Base-by-base conservation (phyloP, 2,329 filamentous ascomycete genomes). In the Epichloe elymi region DNA sequence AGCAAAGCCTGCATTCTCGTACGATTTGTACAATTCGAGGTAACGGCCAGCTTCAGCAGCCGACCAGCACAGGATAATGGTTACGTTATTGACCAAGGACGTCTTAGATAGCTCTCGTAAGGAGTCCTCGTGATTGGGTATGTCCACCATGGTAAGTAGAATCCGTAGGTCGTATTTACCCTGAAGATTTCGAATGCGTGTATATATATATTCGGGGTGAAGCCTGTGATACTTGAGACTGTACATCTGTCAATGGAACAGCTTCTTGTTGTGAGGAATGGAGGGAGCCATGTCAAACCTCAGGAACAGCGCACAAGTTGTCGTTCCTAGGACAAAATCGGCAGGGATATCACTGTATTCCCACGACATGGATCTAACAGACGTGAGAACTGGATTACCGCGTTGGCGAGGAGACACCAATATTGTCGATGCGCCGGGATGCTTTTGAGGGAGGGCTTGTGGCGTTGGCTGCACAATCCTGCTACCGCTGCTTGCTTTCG, bases 131-230 rank as follows among this genome's bases (percentile, higher is more conserved):
- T 97, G 93, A 62, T 95, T 95, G 23, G 85, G 81, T 49, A 98
- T 95, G 66, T 98, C 93, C 26, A 97, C 90, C 80, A 97, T 89
- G 19, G 85, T 83, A 46, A 98, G 76, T 30, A 98, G 71, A 49
- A 98, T 76, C 46, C 93, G 86, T 19, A 98, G 76, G 57, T 83
- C 85, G 70, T 94, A 97, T 68, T 86, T 88, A 48, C 86, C 87
- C 48, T 86, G 86, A 4, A 98, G 74, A 46, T 83, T 81, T 49
- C 86, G 84, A 58, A 98, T 94, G 52, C 93, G 85, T 23, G 85
- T 89, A 71, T 97, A 97, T 61, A 98, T 88, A 72, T 98, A 98
- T 68, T 98, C 93, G 1, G 93, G 93, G 63, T 98, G 93, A 49
- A 98, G 76, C 30, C 91, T 88, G 67, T 98, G 93, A 67, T 98